Conservation (phyloP, 1,284 basidiomycete genomes). For the Neotropicomus parvogracilis region DNA sequence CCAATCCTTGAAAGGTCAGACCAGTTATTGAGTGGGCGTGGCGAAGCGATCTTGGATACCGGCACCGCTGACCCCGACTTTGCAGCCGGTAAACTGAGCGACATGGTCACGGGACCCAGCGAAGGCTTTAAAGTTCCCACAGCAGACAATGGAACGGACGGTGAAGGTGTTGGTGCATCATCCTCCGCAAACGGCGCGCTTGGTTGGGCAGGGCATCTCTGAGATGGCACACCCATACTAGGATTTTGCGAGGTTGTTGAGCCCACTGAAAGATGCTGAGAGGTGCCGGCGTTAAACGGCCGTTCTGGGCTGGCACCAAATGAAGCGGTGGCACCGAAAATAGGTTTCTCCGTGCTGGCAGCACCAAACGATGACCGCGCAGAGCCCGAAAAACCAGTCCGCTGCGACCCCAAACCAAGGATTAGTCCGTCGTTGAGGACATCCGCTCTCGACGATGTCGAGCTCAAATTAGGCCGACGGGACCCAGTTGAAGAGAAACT, state of each 20-base stretch:
- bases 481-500: constrained; percentile 26
- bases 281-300: constrained; percentile 10
- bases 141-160: constrained; percentile 8
- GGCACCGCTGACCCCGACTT: constrained; percentile 10
- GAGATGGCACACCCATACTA: constrained; percentile 13
- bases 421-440: constrained; percentile 16
- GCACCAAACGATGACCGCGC: constrained; percentile 21
- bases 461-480: constrained; percentile 22
- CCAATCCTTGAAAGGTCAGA: constrained; percentile 18
- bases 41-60: constrained; percentile 9
- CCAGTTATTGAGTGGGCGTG: constrained; percentile 10
- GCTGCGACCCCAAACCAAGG: constrained; percentile 21
- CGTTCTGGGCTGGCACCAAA: constrained; percentile 15
- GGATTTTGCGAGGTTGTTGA: constrained; percentile 17
- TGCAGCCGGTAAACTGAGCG: constrained; percentile 15
- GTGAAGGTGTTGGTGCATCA: constrained; percentile 11
- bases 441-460: constrained; percentile 23
- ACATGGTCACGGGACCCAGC: constrained; percentile 14
- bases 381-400: constrained; percentile 23
- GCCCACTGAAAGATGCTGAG: constrained; percentile 19
- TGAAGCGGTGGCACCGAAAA: constrained; percentile 5
- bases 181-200: constrained; percentile 18
- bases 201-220: constrained; percentile 9
- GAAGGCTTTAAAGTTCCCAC: constrained; percentile 7
- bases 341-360: constrained; percentile 18